Evolutionary conservation across 2,329 filamentous ascomycete species (phyloP), one percentile per base, ranked within the genome.

Genomic region (Cercospora brassicicola): DNA sequence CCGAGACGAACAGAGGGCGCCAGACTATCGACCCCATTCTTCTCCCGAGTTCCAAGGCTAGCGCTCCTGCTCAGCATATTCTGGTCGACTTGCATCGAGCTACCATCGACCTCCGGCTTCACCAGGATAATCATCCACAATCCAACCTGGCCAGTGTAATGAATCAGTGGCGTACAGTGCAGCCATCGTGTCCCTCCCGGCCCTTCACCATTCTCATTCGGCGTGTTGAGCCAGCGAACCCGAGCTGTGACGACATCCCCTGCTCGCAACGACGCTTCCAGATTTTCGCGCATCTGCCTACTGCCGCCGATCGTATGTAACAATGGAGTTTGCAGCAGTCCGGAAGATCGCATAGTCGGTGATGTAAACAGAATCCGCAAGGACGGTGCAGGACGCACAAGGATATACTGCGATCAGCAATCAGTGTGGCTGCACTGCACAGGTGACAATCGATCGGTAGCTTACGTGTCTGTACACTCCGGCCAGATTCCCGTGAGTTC

Each of bases 121-220:
- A 71, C 61, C 3, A 71, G 33, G 9, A 71, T 62, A n/a, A 71
- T 60, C 69, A 71, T 71, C 69, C 69, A 71, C n/a, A 71, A 53
- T 13, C 69, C 69, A 15, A 93, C 87, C 2, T 85, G 81, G 1
- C 89, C 88, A 11, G 64, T 64, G 31, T 67, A 56, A 53, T 69
- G 67, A 13, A 67, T 61, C 26, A 69, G 23, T 7, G 67, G 67
- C 33, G 67, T 69, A 9, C 64, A 69, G 31, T 69, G 67, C 28
- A 69, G 57, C 64, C 64, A 69, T 13, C 64, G 28, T 11, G 56
- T 64, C 18, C 10, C 23, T 10, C 60, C 53, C 9, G 61, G 53
- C 5, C 67, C 67, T 11, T 66, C 67, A 23, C 67, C 64, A 36
- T 69, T 65, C 20, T 63, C 64, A 28, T 56, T 69, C 10, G 63